These are phyloP conservation scores for Catunica adiposa DNA, from an alignment of 2,329 filamentous ascomycete species.

Conservation along the genomic window DNA sequence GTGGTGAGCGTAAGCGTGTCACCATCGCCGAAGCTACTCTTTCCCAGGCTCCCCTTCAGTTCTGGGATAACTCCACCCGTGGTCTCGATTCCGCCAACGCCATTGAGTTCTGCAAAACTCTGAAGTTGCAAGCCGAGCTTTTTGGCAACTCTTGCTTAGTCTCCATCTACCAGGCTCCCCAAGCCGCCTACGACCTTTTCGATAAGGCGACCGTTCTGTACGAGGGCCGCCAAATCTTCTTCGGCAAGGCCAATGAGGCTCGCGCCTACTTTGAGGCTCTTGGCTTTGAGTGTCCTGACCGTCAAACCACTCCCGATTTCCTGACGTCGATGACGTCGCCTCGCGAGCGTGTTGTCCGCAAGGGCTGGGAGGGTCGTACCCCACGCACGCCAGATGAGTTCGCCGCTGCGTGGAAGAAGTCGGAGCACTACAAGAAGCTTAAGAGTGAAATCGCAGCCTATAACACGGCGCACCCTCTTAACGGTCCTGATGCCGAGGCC, in stretches of 20 bases:
- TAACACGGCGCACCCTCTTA: conserved; percentile 33
- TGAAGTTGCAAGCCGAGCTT: conserved; percentile 50
- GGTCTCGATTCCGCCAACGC: conserved; percentile 62
- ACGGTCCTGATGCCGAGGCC: conserved; percentile 37
- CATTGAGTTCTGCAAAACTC: conserved; percentile 56
- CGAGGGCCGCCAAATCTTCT: conserved; percentile 64
- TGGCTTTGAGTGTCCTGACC: conserved; percentile 49
- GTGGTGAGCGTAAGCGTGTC: conserved; percentile 55
- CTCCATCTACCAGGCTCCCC: conserved; percentile 60
- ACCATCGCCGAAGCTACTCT: conserved; percentile 45
- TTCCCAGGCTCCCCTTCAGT: conserved; percentile 44
- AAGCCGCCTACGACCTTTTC: conserved; percentile 54
- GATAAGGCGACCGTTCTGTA: conserved; percentile 62
- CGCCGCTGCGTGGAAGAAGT: conserved; percentile 40
- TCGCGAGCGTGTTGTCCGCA: conserved; percentile 36
- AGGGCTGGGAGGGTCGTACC: conserved; percentile 38
- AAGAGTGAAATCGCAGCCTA: conserved; percentile 35
- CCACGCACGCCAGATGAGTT: conserved; percentile 48
- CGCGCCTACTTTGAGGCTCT: conserved; percentile 48
- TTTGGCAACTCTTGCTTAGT: conserved; percentile 49
- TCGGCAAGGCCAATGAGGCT: conserved; percentile 43
- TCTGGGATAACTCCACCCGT: conserved; percentile 57
- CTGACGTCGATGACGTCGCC: conserved; percentile 52
- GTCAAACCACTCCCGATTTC: conserved; percentile 56
- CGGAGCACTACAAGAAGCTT: conserved; percentile 28